Evolutionary conservation across 148 eudicot genomes (phyloP), one percentile per base, ranked within the genome.

Genomic region (Selenicereus undatus): DNA sequence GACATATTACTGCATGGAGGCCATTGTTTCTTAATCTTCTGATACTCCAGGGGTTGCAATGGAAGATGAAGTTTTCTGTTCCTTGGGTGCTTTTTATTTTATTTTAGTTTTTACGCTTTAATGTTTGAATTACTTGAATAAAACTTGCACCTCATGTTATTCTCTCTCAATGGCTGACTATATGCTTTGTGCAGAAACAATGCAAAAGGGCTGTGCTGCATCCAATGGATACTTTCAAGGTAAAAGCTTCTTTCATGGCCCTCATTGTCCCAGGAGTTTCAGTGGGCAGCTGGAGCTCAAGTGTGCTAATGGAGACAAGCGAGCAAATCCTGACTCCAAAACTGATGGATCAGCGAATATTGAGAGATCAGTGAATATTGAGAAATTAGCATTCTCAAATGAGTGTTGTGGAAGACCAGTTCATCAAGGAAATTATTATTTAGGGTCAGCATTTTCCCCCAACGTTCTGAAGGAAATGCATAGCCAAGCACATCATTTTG

Each of bases 131-230:
- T 39, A 39, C 43, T 4, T 39, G 43, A 39, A 39, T 39, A 39
- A 27, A 12, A 22, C 10, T n/a, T 8, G 10, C 56, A 74, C n/a
- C 54, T 39, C 42, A 42, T 60, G 50, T 81, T 29, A 24, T 80
- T 60, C 36, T 62, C 39, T 35, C 30, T 68, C 21, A 20, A 48
- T 82, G 75, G 54, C 81, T 85, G 51, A 84, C 56, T 70, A 7
- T 75, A 30, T 76, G 18, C 62, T 72, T 84, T 26, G 18, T 70
- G 82, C 91, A 92, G 94, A 91, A 83, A 79, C 85, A 51, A 83
- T 90, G 83, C 90, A 89, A 79, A 86, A 75, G 86, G 89, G 87
- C 87, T 87, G 86, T 76, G 93, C 87, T 83, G 91, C 92, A 86
- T 85, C 91, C 76, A 74, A 78, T 65, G 87, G 84, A 76, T 88